A percentile compares a stretch with the other conserved stretches of the same genome.
These are phyloP conservation scores for Pseudogymnoascus verrucosus DNA, from an alignment of 2,329 filamentous ascomycete species.

Conservation along the genomic window DNA sequence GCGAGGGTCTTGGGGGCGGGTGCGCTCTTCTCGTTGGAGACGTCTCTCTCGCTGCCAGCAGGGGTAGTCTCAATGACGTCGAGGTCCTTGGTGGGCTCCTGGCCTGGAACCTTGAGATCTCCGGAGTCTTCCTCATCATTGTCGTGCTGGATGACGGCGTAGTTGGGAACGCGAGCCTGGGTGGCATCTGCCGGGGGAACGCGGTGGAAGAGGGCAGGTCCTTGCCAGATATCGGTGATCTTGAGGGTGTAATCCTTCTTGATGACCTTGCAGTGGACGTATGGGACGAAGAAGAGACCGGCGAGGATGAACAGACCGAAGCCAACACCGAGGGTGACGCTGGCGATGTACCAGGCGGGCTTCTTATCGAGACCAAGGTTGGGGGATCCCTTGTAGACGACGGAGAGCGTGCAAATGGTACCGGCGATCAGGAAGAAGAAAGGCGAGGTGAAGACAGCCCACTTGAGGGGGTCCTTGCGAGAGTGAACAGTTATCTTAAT, in stretches of 20 bases:
- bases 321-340: slow-evolving; percentile 58
- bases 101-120: slow-evolving; percentile 25
- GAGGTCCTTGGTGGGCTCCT: slow-evolving; percentile 26
- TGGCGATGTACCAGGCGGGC: slow-evolving; percentile 58
- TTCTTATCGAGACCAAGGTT: slow-evolving; percentile 57
- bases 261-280: slow-evolving; percentile 56
- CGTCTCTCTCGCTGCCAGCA: slow-evolving; percentile 19
- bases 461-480: slow-evolving; percentile 61
- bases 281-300: slow-evolving; percentile 67
- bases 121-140: slow-evolving; percentile 39
- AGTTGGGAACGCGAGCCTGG: slow-evolving; percentile 58
- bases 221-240: slow-evolving; percentile 54
- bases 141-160: slow-evolving; percentile 65
- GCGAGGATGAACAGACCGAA: slow-evolving; percentile 50
- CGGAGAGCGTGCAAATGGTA: slow-evolving; percentile 66
- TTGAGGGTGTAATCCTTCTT: slow-evolving; percentile 58
- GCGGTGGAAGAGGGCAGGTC: slow-evolving; percentile 58
- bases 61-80: slow-evolving; percentile 23
- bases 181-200: slow-evolving; percentile 45
- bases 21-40: slow-evolving; percentile 36
- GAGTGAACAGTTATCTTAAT: slow-evolving; percentile 66
- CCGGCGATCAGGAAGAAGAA: slow-evolving; percentile 71
- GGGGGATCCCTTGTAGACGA: slow-evolving; percentile 76
- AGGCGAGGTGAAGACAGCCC: slow-evolving; percentile 66
- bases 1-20: slow-evolving; percentile 36